phyloP scores from a whole-genome alignment of 768 basidiomycete species.

The Termitomyces titanicus region DNA sequence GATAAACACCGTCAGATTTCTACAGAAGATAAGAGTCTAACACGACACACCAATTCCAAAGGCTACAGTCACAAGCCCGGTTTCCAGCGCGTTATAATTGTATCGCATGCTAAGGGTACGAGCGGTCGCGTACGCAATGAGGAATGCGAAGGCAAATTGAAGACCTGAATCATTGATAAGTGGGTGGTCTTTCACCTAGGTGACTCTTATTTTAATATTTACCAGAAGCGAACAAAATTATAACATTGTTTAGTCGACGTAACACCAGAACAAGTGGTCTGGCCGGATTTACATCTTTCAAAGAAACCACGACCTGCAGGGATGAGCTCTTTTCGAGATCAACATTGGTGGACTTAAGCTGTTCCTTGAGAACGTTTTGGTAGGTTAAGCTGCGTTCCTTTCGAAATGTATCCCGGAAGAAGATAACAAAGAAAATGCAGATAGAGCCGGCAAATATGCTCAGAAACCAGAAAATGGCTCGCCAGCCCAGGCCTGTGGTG shows the following conservation, averaged over 20 bases:
- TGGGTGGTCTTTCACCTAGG: not conserved
- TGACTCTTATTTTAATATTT: constrained; percentile 14
- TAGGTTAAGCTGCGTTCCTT: constrained; percentile 80
- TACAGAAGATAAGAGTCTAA: not conserved
- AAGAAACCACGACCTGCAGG: constrained; percentile 32
- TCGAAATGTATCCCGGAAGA: constrained; percentile 83
- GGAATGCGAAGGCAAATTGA: constrained; percentile 68
- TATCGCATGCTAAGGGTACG: constrained; percentile 66
- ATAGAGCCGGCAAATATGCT: constrained; percentile 55
- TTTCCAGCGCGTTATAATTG: constrained; percentile 60
- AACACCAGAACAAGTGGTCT: constrained; percentile 58
- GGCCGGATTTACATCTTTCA: constrained; percentile 75
- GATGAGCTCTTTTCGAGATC: constrained; percentile 24
- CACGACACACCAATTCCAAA: constrained; percentile 64
- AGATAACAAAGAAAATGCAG: constrained; percentile 52
- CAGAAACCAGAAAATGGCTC: constrained; percentile 82
- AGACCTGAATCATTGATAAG: constrained; percentile 40
- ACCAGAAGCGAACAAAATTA: constrained; percentile 67
- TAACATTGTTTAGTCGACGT: constrained; percentile 60
- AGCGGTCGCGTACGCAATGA: constrained; percentile 70
- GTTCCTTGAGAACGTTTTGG: constrained; percentile 56
- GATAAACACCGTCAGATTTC: not conserved
- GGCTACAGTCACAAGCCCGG: constrained; percentile 74
- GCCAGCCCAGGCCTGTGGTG: constrained; percentile 70
- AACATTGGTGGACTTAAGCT: constrained; percentile 18